Evolutionary conservation across 495 filamentous ascomycete genomes (phyloP).

Genomic region (Tuber microsphaerosporum): DNA sequence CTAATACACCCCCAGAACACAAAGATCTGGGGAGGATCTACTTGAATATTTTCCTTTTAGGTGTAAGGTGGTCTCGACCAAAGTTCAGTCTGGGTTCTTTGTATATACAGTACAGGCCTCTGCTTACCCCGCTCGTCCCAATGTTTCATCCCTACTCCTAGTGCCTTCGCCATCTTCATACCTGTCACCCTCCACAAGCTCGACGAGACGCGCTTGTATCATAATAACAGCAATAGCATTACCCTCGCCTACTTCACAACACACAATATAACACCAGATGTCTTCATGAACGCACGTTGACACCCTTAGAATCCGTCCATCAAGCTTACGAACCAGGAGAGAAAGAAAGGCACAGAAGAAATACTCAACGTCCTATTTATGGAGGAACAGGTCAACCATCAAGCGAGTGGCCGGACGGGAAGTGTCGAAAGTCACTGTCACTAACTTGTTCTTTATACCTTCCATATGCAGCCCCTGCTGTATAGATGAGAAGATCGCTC

Average conservation of each 20-base stretch:
- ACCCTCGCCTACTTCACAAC: background rate
- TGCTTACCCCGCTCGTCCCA: no score
- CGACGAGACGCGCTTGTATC: background rate
- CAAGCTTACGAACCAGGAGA: background rate
- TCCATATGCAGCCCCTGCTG: background rate
- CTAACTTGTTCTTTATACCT: background rate
- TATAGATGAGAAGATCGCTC: background rate
- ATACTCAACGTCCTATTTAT: background rate
- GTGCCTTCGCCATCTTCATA: background rate
- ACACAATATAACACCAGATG: background rate
- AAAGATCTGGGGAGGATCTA: no score
- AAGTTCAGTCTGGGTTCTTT: no score
- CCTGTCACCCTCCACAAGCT: background rate
- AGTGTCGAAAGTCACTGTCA: background rate
- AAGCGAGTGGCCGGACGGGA: background rate
- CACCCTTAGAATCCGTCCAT: background rate
- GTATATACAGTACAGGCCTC: no score
- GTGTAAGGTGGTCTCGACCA: no score
- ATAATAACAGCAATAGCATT: background rate
- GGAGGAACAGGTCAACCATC: background rate
- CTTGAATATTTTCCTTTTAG: no score
- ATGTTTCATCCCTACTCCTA: no score
- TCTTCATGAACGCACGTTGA: background rate
- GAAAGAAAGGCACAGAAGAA: background rate
- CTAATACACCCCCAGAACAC: no score